These are phyloP conservation scores for Angomonas desouzai DNA, from an alignment of 208 protist genomes.

Conservation along the genomic window DNA sequence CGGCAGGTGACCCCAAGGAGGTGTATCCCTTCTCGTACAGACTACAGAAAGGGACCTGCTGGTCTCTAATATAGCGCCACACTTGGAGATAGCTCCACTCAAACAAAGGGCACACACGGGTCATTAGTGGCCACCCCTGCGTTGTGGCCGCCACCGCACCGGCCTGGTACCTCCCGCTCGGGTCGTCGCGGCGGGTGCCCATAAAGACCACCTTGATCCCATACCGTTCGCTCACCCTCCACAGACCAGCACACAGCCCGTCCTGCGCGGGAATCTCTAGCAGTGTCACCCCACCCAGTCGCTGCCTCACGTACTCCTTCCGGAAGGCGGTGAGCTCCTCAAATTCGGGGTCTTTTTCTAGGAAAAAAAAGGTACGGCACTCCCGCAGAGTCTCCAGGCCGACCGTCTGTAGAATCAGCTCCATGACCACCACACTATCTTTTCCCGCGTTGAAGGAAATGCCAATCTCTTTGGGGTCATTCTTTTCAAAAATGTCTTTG, in stretches of 20 bases:
- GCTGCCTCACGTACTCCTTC: slow-evolving; percentile 30
- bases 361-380: slow-evolving; percentile 56
- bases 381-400: slow-evolving; percentile 28
- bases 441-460: slow-evolving; percentile 92
- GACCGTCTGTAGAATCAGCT: slow-evolving; percentile 53
- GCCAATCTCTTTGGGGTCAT: slow-evolving; percentile 49
- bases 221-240: slow-evolving; percentile 31
- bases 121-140: slow-evolving; percentile 80
- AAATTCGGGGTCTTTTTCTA: slow-evolving; percentile 65
- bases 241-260: slow-evolving; percentile 57
- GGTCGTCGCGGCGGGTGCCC: slow-evolving; percentile 83
- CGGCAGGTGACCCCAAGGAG: slow-evolving; percentile 53
- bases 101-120: slow-evolving; percentile 83
- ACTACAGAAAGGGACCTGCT: slow-evolving; percentile 78
- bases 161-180: slow-evolving; percentile 54
- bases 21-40: slow-evolving; percentile 88
- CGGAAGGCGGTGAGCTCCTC: slow-evolving; percentile 69
- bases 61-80: slow-evolving; percentile 65
- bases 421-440: slow-evolving; percentile 84
- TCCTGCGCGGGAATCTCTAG: slow-evolving; percentile 20
- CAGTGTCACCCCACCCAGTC: slow-evolving; percentile 28
- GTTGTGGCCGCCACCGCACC: slow-evolving; percentile 56
- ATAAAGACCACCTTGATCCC: slow-evolving; percentile 75
- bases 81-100: slow-evolving; percentile 73
- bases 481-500: slow-evolving; percentile 24